phyloP scores from a whole-genome alignment of 306 rosid genomes.

The Medicago arabica region DNA sequence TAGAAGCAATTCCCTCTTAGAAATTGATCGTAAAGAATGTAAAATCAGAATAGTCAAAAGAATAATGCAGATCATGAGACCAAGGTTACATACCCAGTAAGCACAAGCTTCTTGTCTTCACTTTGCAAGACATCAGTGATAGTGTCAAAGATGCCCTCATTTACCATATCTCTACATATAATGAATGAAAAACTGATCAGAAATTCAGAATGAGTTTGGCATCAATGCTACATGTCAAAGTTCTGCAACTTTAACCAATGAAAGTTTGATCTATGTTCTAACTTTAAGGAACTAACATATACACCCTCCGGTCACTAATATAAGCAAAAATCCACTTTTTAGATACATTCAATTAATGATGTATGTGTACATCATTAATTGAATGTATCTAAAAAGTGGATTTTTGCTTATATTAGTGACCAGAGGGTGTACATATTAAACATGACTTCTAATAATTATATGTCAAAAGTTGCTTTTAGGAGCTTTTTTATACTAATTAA shows the following conservation, averaged over 20 bases:
- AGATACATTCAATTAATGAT: too few species aligned
- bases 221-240: slow-evolving; percentile 10
- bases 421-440: too few species aligned
- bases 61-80: slow-evolving; percentile 29
- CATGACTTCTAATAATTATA: slow-evolving; percentile 1
- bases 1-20: slow-evolving; percentile 55
- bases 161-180: slow-evolving; percentile 83
- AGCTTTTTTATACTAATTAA: slow-evolving; percentile 11
- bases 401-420: too few species aligned
- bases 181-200: slow-evolving; percentile 3
- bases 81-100: slow-evolving; percentile 75
- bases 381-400: too few species aligned
- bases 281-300: slow-evolving; percentile 4
- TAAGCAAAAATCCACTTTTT: too few species aligned
- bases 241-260: slow-evolving; percentile 12
- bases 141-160: slow-evolving; percentile 87
- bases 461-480: slow-evolving; percentile 9
- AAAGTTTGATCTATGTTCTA: slow-evolving; percentile 1
- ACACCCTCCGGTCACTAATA: too few species aligned
- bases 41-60: slow-evolving; percentile 24
- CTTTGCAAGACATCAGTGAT: slow-evolving; percentile 79
- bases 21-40: slow-evolving; percentile 24
- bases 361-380: too few species aligned
- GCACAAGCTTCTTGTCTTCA: slow-evolving; percentile 83
- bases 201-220: background rate